phyloP scores from a whole-genome alignment of 805 yeast species.

The Nematodospora valgi region DNA sequence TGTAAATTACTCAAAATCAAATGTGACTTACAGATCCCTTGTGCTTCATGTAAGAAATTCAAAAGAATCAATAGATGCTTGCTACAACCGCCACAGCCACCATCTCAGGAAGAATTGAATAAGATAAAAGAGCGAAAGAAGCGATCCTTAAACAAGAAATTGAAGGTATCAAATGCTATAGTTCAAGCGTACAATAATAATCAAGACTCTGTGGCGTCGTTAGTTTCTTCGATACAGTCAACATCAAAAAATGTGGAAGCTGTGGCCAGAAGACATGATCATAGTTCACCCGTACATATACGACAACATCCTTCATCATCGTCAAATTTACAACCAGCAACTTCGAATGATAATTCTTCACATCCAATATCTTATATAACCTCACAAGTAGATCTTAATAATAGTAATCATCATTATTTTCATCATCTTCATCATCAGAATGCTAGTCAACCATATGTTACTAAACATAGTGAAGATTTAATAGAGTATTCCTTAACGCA shows the following conservation, averaged over 20 bases:
- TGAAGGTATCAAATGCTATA: slow-evolving; percentile 6
- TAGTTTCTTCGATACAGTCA: slow-evolving; percentile 4
- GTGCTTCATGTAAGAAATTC: slow-evolving; percentile 42
- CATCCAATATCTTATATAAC: slow-evolving; percentile 6
- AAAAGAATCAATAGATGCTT: slow-evolving; percentile 37
- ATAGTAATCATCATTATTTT: not conserved
- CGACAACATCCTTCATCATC: not conserved
- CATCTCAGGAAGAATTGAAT: slow-evolving; percentile 35
- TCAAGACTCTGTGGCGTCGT: slow-evolving; percentile 7
- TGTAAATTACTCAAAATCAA: slow-evolving; percentile 52
- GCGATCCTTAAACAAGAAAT: slow-evolving; percentile 14
- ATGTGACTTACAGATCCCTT: slow-evolving; percentile 49
- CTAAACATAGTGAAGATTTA: slow-evolving; percentile 1
- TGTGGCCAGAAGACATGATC: not conserved
- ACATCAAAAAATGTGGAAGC: slow-evolving; percentile 3
- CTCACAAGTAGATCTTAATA: too few relatives aligned
- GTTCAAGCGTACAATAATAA: slow-evolving; percentile 10
- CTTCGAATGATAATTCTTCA: not conserved
- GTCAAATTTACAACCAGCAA: slow-evolving; percentile 4
- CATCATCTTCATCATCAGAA: not conserved
- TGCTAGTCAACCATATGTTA: too few relatives aligned
- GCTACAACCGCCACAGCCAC: slow-evolving; percentile 42
- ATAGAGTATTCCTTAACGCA: slow-evolving; percentile 4
- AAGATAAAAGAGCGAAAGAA: slow-evolving; percentile 28
- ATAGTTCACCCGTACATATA: not conserved